These are phyloP conservation scores for Penicillium capsulatum DNA, from an alignment of 2,329 filamentous ascomycete genomes.

Conservation along the genomic window DNA sequence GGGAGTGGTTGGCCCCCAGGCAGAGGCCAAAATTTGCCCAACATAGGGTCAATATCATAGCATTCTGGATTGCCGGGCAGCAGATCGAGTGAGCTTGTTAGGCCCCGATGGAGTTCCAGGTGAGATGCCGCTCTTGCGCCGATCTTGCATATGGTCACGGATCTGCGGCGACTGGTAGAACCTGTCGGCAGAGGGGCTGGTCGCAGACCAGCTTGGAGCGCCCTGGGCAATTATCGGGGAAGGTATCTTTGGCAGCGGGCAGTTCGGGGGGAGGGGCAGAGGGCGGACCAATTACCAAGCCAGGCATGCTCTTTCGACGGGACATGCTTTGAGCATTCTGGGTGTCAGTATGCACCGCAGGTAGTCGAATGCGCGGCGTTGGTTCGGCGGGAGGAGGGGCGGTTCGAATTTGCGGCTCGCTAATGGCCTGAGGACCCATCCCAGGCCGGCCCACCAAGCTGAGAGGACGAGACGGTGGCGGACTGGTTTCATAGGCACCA, in stretches of 20 bases:
- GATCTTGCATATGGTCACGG: slow-evolving; percentile 15
- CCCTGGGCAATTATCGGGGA: slow-evolving; percentile 14
- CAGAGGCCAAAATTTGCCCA: too few species aligned
- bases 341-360: slow-evolving; percentile 9
- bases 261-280: slow-evolving; percentile 32
- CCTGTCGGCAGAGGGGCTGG: slow-evolving; percentile 9
- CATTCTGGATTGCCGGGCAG: slow-evolving; percentile 13
- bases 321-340: slow-evolving; percentile 16
- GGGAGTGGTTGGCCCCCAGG: too few species aligned
- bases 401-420: slow-evolving; percentile 5
- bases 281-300: slow-evolving; percentile 29
- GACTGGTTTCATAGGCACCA: slow-evolving; percentile 9
- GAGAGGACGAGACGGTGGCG: slow-evolving; percentile 19
- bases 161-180: slow-evolving; percentile 18
- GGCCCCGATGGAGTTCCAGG: not conserved
- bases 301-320: slow-evolving; percentile 34
- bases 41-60: slow-evolving; percentile 5
- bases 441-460: slow-evolving; percentile 20
- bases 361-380: slow-evolving; percentile 14
- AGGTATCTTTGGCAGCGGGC: slow-evolving; percentile 33
- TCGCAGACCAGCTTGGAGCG: slow-evolving; percentile 10
- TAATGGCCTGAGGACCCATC: slow-evolving; percentile 11
- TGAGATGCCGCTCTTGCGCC: slow-evolving; percentile 8
- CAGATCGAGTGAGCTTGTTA: slow-evolving; percentile 1
- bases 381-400: slow-evolving; percentile 11